These are phyloP conservation scores for Leccinum barrowsii DNA, from an alignment of 768 basidiomycete genomes.

Conservation along the genomic window DNA sequence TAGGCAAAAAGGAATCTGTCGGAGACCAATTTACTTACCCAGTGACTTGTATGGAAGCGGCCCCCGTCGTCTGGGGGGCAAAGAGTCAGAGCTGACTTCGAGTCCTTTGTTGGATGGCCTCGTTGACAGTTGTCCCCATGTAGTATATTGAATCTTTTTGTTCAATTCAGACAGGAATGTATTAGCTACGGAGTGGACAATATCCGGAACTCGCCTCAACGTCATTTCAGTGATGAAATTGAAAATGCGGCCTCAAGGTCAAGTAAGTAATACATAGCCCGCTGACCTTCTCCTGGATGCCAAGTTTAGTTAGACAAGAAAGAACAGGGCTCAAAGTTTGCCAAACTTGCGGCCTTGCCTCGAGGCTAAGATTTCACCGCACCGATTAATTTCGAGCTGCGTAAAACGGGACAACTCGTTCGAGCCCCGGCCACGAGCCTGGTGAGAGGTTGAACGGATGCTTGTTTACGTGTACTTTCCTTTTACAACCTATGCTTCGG, in stretches of 20 bases:
- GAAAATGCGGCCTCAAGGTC: not conserved
- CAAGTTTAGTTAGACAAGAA: not conserved
- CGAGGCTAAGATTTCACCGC: not conserved
- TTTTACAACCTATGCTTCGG: not conserved
- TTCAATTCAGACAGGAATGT: not conserved
- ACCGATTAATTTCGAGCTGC: not conserved
- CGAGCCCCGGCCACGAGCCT: slow-evolving; percentile 7
- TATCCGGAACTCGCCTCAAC: not conserved
- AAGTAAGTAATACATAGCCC: not conserved
- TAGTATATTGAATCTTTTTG: not conserved
- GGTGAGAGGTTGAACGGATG: not conserved
- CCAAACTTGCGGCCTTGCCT: not conserved
- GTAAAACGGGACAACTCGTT: not conserved
- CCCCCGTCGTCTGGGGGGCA: not conserved
- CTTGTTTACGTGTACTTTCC: slow-evolving; percentile 1
- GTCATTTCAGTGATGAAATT: not conserved
- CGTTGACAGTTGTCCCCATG: slow-evolving; percentile 5
- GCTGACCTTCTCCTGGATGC: not conserved
- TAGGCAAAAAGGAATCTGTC: slow-evolving; percentile 5
- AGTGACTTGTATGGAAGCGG: too few relatives aligned
- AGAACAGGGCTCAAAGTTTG: not conserved
- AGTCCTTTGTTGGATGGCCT: slow-evolving; percentile 1
- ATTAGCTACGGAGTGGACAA: not conserved
- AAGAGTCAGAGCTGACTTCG: not conserved
- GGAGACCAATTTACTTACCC: not conserved